Conservation (phyloP, 192 early-diverging fungal species). For the Coemansia sp. region DNA sequence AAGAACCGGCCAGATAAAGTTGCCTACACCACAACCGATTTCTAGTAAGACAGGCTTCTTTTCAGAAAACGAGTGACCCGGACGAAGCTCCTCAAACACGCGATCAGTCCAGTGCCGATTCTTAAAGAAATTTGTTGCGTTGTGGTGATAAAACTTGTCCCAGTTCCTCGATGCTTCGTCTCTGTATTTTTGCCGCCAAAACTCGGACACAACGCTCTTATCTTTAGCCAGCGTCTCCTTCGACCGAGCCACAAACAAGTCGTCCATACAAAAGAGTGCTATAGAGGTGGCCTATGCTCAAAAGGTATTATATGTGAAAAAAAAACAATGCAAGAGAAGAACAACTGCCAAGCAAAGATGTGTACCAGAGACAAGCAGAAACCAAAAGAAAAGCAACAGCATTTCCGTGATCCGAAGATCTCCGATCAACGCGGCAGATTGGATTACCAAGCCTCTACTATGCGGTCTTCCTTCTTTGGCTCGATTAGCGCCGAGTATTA, state of each 20-base stretch:
- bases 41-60: constrained; percentile 65
- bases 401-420: not conserved
- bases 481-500: too few species aligned
- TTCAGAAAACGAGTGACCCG: constrained; percentile 31
- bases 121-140: constrained; percentile 91
- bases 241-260: constrained; percentile 58
- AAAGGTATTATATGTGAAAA: not conserved
- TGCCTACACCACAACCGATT: constrained; percentile 97
- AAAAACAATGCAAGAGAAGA: constrained; percentile 3
- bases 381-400: not conserved
- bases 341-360: not conserved
- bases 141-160: constrained; percentile 82
- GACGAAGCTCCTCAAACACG: constrained; percentile 87
- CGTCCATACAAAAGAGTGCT: constrained; percentile 32
- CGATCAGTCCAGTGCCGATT: constrained; percentile 94
- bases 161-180: constrained; percentile 77
- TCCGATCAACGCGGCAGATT: not conserved
- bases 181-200: constrained; percentile 80
- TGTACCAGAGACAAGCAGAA: not conserved
- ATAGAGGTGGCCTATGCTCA: not conserved
- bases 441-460: too few species aligned
- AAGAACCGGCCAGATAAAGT: constrained; percentile 91
- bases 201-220: constrained; percentile 62
- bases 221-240: constrained; percentile 62
- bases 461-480: too few species aligned